A percentile compares a stretch with the other conserved stretches of the same genome.
Conservation (phyloP, 305 asterid species). For the Andrographis paniculata region DNA sequence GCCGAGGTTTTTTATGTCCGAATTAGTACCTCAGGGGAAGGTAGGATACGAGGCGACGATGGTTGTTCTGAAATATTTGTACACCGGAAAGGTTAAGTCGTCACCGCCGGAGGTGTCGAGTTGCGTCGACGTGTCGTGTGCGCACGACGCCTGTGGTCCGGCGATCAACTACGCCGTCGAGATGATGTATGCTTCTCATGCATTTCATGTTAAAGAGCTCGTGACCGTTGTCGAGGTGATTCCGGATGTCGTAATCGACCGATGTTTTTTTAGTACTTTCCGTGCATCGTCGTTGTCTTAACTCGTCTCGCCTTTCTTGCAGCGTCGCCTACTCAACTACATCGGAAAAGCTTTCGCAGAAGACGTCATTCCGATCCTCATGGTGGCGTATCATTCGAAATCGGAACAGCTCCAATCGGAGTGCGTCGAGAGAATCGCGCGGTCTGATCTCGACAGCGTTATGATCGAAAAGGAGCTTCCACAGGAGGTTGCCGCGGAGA, state of each 20-base stretch:
- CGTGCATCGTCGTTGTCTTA: not conserved
- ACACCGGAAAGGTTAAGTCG: conserved; percentile 57
- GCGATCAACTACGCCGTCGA: conserved; percentile 65
- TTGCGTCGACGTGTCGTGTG: conserved; percentile 68
- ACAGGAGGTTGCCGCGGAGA: conserved; percentile 21
- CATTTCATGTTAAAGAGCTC: conserved; percentile 72
- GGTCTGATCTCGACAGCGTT: conserved; percentile 32
- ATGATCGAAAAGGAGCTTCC: conserved; percentile 44
- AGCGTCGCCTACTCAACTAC: conserved; percentile 36
- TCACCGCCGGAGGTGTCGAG: conserved; percentile 62
- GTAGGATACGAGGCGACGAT: conserved; percentile 56
- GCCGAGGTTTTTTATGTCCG: conserved; percentile 42
- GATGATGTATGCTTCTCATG: conserved; percentile 76
- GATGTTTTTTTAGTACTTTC: no score
- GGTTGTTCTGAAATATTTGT: conserved; percentile 59
- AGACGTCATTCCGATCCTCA: conserved; percentile 39
- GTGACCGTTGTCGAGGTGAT: conserved; percentile 62
- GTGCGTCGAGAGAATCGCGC: conserved; percentile 28
- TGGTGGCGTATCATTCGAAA: conserved; percentile 35
- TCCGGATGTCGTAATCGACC: no score
- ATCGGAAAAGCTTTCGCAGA: conserved; percentile 37
- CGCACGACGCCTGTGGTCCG: conserved; percentile 75
- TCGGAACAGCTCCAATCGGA: conserved; percentile 28
- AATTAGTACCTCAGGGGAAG: conserved; percentile 41
- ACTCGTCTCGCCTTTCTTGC: conserved; percentile 10